These are phyloP conservation scores for Dalbergia cultrata DNA, from an alignment of 306 rosid species.

Conservation along the genomic window DNA sequence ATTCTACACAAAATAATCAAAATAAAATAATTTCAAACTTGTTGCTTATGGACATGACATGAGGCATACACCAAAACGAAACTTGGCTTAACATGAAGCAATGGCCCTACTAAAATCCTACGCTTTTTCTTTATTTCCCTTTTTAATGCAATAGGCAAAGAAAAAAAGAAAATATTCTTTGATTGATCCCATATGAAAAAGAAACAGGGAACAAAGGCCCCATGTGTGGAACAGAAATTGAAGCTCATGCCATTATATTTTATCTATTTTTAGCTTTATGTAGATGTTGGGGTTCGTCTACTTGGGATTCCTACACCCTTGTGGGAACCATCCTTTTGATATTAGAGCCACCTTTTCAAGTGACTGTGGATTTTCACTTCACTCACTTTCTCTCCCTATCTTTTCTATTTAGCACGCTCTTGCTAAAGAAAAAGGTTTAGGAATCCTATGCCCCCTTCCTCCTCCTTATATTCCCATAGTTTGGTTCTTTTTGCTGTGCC, in stretches of 20 bases:
- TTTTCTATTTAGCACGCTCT: constrained; percentile 75
- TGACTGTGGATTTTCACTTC: constrained; percentile 59
- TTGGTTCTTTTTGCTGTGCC: constrained; percentile 68
- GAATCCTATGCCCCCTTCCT: constrained; percentile 94
- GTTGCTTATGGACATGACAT: constrained; percentile 15
- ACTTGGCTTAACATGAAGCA: constrained; percentile 23
- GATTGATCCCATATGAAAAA: constrained; percentile 68
- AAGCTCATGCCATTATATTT: constrained; percentile 55
- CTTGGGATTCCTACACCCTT: constrained; percentile 90
- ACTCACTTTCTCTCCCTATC: constrained; percentile 70
- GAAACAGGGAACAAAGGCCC: constrained; percentile 69
- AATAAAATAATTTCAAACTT: no score
- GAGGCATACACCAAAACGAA: constrained; percentile 33
- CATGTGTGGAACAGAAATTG: constrained; percentile 79
- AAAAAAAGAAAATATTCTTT: constrained; percentile 52
- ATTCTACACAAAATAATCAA: no score
- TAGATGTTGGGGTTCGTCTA: constrained; percentile 66
- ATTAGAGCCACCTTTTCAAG: constrained; percentile 81
- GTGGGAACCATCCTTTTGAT: constrained; percentile 73
- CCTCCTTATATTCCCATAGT: constrained; percentile 70
- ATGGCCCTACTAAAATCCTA: constrained; percentile 34
- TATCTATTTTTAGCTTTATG: constrained; percentile 65
- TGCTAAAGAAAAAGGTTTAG: constrained; percentile 64
- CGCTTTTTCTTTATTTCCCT: constrained; percentile 31
- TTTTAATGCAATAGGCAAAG: constrained; percentile 23